Evolutionary conservation across 345 rosid species (phyloP).

Genomic region (Clausena lansium): DNA sequence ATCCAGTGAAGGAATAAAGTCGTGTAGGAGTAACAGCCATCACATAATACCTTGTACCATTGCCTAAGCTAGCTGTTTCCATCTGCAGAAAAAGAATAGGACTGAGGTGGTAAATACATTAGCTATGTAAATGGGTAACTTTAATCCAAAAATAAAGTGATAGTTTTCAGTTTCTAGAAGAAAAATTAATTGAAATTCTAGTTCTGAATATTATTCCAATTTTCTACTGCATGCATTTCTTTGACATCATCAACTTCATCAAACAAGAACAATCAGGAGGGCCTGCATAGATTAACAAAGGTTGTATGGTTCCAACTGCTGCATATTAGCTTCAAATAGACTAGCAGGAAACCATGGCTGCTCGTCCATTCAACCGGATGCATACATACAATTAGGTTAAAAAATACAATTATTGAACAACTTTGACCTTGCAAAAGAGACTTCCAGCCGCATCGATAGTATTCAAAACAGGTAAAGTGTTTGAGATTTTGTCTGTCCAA

Average conservation of each 20-base stretch:
- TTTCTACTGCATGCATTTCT: background rate
- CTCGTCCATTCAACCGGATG: background rate
- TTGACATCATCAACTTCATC: background rate
- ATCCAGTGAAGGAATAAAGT: slow-evolving; percentile 93
- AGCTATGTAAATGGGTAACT: background rate
- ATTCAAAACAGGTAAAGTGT: background rate
- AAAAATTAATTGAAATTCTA: background rate
- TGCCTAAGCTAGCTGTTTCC: slow-evolving; percentile 77
- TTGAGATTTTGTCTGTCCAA: background rate
- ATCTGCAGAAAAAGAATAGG: slow-evolving; percentile 47
- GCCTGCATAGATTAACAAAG: background rate
- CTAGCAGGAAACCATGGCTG: background rate
- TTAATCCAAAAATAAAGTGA: background rate
- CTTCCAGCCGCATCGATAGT: background rate
- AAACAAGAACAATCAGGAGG: slow-evolving; percentile 9
- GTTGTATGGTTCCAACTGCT: background rate
- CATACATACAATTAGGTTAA: background rate
- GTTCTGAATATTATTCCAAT: slow-evolving; percentile 5
- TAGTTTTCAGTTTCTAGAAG: slow-evolving; percentile 5
- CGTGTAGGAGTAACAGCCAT: slow-evolving; percentile 99
- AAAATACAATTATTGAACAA: background rate
- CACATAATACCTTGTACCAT: slow-evolving; percentile 88
- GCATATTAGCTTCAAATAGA: background rate
- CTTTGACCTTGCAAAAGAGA: slow-evolving; percentile 8
- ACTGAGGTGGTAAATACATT: background rate